Evolutionary conservation across 106 monocot species (phyloP).

Genomic region (Gastrodia elata): DNA sequence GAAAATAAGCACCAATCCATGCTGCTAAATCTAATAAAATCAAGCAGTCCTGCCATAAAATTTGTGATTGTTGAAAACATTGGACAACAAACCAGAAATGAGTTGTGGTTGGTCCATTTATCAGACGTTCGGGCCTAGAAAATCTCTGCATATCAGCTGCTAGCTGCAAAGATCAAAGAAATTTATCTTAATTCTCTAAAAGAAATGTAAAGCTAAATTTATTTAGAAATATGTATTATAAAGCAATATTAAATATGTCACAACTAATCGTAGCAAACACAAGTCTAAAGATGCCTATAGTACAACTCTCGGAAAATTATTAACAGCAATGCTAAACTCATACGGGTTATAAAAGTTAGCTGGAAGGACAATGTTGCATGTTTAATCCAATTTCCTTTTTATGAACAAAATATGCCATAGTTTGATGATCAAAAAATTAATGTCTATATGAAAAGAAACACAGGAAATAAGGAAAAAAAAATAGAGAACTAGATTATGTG

Average conservation of each 20-base stretch:
- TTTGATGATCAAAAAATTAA: not conserved
- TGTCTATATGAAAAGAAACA: not conserved
- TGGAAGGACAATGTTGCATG: not conserved
- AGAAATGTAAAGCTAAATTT: not conserved
- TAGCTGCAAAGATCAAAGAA: conserved; percentile 44
- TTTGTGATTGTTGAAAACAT: not conserved
- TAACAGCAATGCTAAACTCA: too few species aligned
- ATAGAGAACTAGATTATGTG: not conserved
- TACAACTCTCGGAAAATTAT: not conserved
- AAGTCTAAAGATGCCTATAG: not conserved
- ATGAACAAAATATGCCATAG: not conserved
- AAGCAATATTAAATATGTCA: not conserved
- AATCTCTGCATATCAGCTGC: conserved; percentile 99
- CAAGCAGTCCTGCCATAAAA: not conserved
- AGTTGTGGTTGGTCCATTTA: conserved; percentile 94
- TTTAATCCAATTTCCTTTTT: not conserved
- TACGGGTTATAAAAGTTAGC: too few species aligned
- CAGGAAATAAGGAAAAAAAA: not conserved
- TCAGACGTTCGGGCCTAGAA: conserved; percentile 88
- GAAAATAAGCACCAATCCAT: not conserved
- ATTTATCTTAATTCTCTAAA: not conserved
- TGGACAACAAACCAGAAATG: conserved; percentile 75
- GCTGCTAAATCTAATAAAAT: not conserved
- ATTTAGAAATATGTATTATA: not conserved
- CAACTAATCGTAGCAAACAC: not conserved